Percentiles rank a stretch among this genome's conserved stretches.
Evolutionary conservation across 2,329 filamentous ascomycete species (phyloP).

Genomic region (Claviceps digitariae): DNA sequence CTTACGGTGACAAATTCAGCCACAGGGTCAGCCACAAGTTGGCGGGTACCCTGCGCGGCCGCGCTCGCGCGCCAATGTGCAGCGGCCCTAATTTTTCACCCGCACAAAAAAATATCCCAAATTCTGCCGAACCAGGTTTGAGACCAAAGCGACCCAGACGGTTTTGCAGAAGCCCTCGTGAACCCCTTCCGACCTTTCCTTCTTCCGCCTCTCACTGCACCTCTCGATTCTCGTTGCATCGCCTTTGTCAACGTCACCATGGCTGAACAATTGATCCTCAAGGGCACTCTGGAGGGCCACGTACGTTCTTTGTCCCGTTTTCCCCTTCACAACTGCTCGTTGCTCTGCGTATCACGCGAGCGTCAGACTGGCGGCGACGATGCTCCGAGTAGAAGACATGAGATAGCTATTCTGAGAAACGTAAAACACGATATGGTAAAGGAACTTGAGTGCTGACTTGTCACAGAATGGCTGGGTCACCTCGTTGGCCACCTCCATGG

Average conservation of each 20-base stretch:
- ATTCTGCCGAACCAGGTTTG: conserved; percentile 16
- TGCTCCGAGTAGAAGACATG: background rate
- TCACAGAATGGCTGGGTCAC: conserved; percentile 90
- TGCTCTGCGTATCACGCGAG: conserved; percentile 6
- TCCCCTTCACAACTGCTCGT: conserved; percentile 5
- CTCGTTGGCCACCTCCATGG: conserved; percentile 92
- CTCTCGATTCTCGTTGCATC: conserved; percentile 20
- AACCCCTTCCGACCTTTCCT: conserved; percentile 17
- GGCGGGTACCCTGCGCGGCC: conserved; percentile 3
- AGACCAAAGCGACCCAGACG: conserved; percentile 9
- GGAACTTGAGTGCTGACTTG: conserved; percentile 12
- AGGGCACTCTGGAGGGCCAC: conserved; percentile 97
- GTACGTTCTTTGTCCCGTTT: conserved; percentile 33
- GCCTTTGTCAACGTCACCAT: conserved; percentile 42
- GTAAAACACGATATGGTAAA: background rate
- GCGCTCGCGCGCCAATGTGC: background rate
- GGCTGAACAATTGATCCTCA: conserved; percentile 91
- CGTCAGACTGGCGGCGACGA: conserved; percentile 1
- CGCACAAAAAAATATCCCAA: conserved; percentile 36
- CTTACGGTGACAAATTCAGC: background rate
- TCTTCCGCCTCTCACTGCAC: conserved; percentile 20
- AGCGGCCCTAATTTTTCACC: conserved; percentile 37
- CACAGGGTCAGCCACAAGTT: background rate
- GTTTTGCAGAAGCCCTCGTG: conserved; percentile 15
- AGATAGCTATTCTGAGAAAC: conserved; percentile 1